These are phyloP conservation scores for Crithidia thermophila DNA, from an alignment of 208 protist species.

Conservation along the genomic window DNA sequence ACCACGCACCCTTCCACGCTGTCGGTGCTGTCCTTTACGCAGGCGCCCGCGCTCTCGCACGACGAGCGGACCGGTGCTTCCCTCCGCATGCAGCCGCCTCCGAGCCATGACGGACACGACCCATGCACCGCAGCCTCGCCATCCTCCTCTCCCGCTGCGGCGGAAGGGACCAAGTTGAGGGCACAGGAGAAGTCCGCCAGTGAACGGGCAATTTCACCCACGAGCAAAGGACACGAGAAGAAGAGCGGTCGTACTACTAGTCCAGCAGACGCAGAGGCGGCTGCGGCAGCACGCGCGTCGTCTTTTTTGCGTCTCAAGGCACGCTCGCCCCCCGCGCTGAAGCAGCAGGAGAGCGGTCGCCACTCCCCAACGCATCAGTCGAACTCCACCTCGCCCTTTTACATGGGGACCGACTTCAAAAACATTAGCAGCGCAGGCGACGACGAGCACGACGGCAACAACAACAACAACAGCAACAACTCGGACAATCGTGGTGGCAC, in stretches of 20 bases:
- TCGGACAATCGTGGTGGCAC: neutral
- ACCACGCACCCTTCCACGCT: no score
- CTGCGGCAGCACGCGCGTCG: neutral
- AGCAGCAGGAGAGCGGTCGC: neutral
- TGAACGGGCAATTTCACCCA: neutral
- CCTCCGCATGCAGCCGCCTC: no score
- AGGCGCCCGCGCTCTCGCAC: no score
- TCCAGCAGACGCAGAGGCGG: no score
- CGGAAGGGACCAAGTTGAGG: neutral
- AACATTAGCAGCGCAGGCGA: no score
- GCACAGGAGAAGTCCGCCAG: neutral
- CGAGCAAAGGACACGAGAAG: neutral
- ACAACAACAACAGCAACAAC: neutral
- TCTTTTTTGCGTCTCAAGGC: neutral
- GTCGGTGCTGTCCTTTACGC: no score
- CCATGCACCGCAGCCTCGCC: no score
- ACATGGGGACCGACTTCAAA: no score
- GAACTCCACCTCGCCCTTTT: slow-evolving; percentile 6
- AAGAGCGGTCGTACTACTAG: no score
- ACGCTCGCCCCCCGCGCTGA: neutral
- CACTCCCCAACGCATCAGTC: slow-evolving; percentile 11
- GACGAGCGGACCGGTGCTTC: no score
- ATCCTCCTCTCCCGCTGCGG: neutral
- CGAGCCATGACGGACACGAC: no score
- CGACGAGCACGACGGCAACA: neutral